These are phyloP conservation scores for Podila epicladia DNA, from an alignment of 192 early-diverging fungal genomes.

Conservation along the genomic window DNA sequence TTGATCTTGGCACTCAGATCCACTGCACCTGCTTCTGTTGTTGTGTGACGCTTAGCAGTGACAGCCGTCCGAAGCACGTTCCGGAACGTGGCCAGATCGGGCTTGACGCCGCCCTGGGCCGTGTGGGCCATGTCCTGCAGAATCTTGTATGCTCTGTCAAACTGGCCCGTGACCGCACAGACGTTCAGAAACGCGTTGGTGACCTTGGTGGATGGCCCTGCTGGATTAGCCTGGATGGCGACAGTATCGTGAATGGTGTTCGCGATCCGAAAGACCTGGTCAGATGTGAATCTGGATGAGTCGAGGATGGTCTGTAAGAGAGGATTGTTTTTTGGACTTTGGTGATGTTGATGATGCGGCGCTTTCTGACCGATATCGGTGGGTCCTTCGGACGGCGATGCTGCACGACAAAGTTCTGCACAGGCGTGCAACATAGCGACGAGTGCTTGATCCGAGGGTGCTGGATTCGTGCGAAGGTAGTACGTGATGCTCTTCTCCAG, in stretches of 20 bases:
- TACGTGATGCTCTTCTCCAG: constrained; percentile 33
- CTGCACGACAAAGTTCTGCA: constrained; percentile 6
- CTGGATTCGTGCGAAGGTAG: constrained; percentile 36
- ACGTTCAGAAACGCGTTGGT: constrained; percentile 40
- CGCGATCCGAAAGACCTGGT: constrained; percentile 34
- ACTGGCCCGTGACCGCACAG: constrained; percentile 30
- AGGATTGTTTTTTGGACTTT: constrained; percentile 8
- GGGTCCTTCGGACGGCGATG: neutral
- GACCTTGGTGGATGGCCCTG: constrained; percentile 18
- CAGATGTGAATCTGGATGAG: constrained; percentile 24
- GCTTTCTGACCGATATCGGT: neutral
- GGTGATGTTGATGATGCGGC: too few relatives aligned
- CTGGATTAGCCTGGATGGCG: neutral
- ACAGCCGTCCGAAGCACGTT: constrained; percentile 22
- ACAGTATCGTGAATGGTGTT: constrained; percentile 17
- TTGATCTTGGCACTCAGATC: constrained; percentile 8
- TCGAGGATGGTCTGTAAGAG: constrained; percentile 31
- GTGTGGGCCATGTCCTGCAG: constrained; percentile 33
- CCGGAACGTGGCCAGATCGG: constrained; percentile 33
- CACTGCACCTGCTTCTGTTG: neutral
- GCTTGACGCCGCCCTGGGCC: constrained; percentile 30
- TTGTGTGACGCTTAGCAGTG: neutral
- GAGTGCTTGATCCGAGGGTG: constrained; percentile 22
- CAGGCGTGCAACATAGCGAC: constrained; percentile 33
- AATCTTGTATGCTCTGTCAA: constrained; percentile 17